Percentiles rank a stretch among this genome's conserved stretches.
Evolutionary conservation across 2,329 filamentous ascomycete genomes (phyloP).

Genomic region (Furcasterigmium sp.): DNA sequence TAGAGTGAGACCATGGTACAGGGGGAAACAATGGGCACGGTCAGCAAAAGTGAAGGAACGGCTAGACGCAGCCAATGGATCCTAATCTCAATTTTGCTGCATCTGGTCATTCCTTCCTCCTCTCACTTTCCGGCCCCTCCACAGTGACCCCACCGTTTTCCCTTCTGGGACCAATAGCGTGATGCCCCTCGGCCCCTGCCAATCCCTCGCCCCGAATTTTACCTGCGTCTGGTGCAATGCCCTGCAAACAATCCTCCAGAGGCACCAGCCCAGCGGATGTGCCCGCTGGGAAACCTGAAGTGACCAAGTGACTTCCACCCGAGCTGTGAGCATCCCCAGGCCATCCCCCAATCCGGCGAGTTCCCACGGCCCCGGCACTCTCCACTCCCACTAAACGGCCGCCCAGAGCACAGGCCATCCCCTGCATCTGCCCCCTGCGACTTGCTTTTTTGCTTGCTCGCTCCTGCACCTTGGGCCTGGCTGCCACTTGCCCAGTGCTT

Average conservation of each 20-base stretch:
- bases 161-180: not conserved
- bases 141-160: not conserved
- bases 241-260: not conserved
- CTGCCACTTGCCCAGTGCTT: not conserved
- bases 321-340: too few relatives aligned
- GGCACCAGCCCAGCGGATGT: too few relatives aligned
- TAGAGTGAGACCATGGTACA: too few relatives aligned
- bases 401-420: not conserved
- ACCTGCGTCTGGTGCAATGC: not conserved
- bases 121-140: not conserved
- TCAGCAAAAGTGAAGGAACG: too few relatives aligned
- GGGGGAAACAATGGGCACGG: too few relatives aligned
- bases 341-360: not conserved
- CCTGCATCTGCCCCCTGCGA: not conserved
- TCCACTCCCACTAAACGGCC: not conserved
- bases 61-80: constrained; percentile 2
- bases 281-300: too few relatives aligned
- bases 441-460: not conserved
- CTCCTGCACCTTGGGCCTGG: not conserved
- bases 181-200: not conserved
- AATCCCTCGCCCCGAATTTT: not conserved
- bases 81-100: constrained; percentile 3
- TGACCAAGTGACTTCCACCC: too few relatives aligned
- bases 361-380: too few relatives aligned
- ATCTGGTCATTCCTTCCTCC: constrained; percentile 3